Evolutionary conservation across 164 flowering plant genomes (phyloP).

Genomic region (Sextonia rubra): DNA sequence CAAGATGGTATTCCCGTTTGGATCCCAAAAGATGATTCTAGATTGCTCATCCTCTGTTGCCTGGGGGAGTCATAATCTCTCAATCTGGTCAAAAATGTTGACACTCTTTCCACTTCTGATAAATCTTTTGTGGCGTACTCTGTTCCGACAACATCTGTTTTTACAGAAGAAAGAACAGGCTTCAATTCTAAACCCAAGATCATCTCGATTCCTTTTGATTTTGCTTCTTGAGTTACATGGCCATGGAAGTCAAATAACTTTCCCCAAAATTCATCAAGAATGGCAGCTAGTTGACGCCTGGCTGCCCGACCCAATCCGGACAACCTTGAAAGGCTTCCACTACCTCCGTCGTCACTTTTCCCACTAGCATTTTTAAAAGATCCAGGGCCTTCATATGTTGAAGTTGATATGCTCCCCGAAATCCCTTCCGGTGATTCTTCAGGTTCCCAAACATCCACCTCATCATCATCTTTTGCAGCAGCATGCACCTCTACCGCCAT

Average conservation of each 20-base stretch:
- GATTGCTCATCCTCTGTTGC: slow-evolving; percentile 37
- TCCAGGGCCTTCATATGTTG: slow-evolving; percentile 67
- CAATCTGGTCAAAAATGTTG: slow-evolving; percentile 30
- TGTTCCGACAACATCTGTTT: slow-evolving; percentile 34
- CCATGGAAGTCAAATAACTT: slow-evolving; percentile 91
- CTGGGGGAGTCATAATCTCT: slow-evolving; percentile 42
- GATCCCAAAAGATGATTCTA: slow-evolving; percentile 50
- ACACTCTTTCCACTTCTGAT: slow-evolving; percentile 39
- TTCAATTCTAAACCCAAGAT: slow-evolving; percentile 50
- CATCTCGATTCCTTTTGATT: slow-evolving; percentile 48
- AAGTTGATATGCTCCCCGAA: slow-evolving; percentile 32
- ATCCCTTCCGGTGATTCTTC: slow-evolving; percentile 43
- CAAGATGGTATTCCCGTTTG: slow-evolving; percentile 46
- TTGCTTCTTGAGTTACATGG: slow-evolving; percentile 64
- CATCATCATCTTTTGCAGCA: slow-evolving; percentile 47
- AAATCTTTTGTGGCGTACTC: slow-evolving; percentile 37
- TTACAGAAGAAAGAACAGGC: slow-evolving; percentile 25
- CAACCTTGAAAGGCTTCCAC: slow-evolving; percentile 88
- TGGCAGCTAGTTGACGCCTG: slow-evolving; percentile 70
- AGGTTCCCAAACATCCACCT: slow-evolving; percentile 55
- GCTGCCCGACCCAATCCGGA: slow-evolving; percentile 95
- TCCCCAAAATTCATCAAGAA: slow-evolving; percentile 96
- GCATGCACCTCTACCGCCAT: slow-evolving; percentile 33
- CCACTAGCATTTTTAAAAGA: slow-evolving; percentile 75
- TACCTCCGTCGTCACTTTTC: slow-evolving; percentile 71